phyloP scores from a whole-genome alignment of 139 green algal species.

The Tetraselmis striata region DNA sequence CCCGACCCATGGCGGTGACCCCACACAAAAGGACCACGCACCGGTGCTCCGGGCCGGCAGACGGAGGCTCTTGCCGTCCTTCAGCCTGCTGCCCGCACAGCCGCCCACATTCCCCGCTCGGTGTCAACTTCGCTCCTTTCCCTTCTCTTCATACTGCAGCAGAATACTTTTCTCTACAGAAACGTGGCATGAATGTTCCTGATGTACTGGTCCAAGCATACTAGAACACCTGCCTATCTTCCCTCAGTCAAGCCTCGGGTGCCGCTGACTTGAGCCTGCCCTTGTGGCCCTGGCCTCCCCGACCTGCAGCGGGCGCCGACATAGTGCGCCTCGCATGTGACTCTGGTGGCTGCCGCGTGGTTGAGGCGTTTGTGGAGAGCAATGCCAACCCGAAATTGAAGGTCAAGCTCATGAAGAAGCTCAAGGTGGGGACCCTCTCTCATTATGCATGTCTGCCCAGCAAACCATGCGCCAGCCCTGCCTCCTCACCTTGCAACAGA shows the following conservation, averaged over 20 bases:
- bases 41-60: not conserved
- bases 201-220: too few species aligned
- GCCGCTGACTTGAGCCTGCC: too few species aligned
- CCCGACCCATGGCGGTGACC: not conserved
- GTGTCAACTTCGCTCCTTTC: too few species aligned
- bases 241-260: too few species aligned
- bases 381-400: constrained; percentile 20
- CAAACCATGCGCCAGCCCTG: too few species aligned
- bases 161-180: too few species aligned
- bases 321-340: constrained; percentile 34
- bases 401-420: constrained; percentile 31
- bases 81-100: not conserved
- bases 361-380: constrained; percentile 51
- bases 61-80: not conserved
- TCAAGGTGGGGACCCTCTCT: constrained; percentile 21
- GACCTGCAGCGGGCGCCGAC: constrained; percentile 6
- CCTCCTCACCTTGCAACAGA: too few species aligned
- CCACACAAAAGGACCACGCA: not conserved
- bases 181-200: too few species aligned
- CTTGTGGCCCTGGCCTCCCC: too few species aligned
- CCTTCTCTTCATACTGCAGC: too few species aligned
- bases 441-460: too few species aligned
- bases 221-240: too few species aligned
- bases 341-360: constrained; percentile 47
- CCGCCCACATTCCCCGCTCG: not conserved